Evolutionary conservation across 805 yeast species (phyloP).

Genomic region (Candida jianshihensis): DNA sequence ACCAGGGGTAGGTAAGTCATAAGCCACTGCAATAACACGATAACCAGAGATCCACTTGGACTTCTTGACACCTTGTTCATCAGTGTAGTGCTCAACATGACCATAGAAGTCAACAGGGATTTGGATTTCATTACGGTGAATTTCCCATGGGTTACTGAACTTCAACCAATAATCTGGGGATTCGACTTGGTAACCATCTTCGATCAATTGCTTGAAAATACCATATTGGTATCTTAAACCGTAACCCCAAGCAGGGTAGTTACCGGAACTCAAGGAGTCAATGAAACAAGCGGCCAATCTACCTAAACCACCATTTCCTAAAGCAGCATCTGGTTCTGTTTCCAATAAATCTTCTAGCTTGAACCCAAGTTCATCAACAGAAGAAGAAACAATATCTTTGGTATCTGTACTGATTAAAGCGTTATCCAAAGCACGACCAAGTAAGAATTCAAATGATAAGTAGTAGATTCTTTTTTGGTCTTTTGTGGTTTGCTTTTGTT

Average conservation of each 20-base stretch:
- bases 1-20: constrained; percentile 91
- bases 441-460: constrained; percentile 77
- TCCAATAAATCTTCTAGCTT: constrained; percentile 77
- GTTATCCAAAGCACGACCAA: constrained; percentile 95
- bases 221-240: constrained; percentile 93
- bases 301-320: constrained; percentile 94
- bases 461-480: constrained; percentile 86
- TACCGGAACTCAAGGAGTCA: constrained; percentile 79
- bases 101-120: constrained; percentile 91
- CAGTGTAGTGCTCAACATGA: constrained; percentile 37
- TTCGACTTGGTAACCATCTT: constrained; percentile 91
- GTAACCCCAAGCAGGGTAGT: constrained; percentile 95
- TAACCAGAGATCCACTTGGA: constrained; percentile 87
- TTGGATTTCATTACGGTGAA: constrained; percentile 78
- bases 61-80: constrained; percentile 45
- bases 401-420: constrained; percentile 77
- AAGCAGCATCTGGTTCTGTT: constrained; percentile 89
- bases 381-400: constrained; percentile 49
- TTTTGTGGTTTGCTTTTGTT: constrained; percentile 76
- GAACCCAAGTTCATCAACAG: constrained; percentile 74
- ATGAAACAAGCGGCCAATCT: constrained; percentile 91
- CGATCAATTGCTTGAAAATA: constrained; percentile 81
- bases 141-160: constrained; percentile 90
- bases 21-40: constrained; percentile 81
- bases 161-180: constrained; percentile 92